Base-by-base conservation (phyloP, 192 early-diverging fungal species). In the Rhizoclosmatium globosum region DNA sequence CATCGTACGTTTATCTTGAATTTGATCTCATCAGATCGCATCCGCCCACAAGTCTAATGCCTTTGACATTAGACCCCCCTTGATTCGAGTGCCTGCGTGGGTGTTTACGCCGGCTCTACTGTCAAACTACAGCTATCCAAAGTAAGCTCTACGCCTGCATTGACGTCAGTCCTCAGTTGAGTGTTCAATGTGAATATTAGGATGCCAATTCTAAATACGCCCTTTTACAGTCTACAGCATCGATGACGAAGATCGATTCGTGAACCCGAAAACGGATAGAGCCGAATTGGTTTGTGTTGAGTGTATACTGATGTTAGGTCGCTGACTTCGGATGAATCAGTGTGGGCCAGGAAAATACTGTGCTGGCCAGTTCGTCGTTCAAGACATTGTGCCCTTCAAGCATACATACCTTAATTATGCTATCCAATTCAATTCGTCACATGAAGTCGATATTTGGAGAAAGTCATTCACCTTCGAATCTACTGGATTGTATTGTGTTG, bases 401-500 rank as follows among this genome's bases (percentile, higher is more conserved):
- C 76, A 82, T 39, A 42, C 48, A 7, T 80, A 86, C 48, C 11
- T 82, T 19, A 82, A 86, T 61, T 41, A 41, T n/a, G 31, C 81
- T 13, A 66, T 83, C 43, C 62, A 79, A 39, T 57, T 78, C 57
- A 58, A 78, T 46, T 15, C 4, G 21, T 39, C 65, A 42, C 58
- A 61, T 45, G 43, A 76, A 6, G 62, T 48, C 0, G 31, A 61
- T 7, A 43, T 77, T n/a, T 59, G 53, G 58, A 50, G 60, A 47
- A 50, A 89, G 23, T 82, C 79, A 38, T 97, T 96, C 81, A 68
- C 85, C 39, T 91, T 96, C 3, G 82, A 88, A 31, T 82, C 87
- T 3, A 95, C 95, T 0, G 97, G 96, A 31, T 94, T 92, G 82
- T 99, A 96, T 81, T 99, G 97, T 79, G 87, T 94, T 1, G 85